Percentiles rank a stretch among this genome's conserved stretches.
Conservation (phyloP, 345 rosid genomes). For the Nephelium lappaceum region DNA sequence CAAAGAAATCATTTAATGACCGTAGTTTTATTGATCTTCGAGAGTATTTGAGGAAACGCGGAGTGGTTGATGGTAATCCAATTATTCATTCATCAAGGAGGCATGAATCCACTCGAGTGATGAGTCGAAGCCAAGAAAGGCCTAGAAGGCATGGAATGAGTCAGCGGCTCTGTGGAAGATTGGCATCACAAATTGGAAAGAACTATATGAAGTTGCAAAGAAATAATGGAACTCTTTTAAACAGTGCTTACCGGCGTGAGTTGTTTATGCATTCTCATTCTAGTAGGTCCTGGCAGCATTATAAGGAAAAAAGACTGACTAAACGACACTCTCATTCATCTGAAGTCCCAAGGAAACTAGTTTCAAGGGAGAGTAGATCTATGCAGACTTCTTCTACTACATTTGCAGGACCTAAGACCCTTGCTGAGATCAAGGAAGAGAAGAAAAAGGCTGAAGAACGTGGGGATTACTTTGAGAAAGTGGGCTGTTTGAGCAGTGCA, state of each 20-base stretch:
- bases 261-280: slow-evolving; percentile 24
- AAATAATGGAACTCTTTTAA: slow-evolving; percentile 24
- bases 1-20: slow-evolving; percentile 22
- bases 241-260: slow-evolving; percentile 26
- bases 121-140: slow-evolving; percentile 27
- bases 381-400: slow-evolving; percentile 19
- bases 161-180: slow-evolving; percentile 29
- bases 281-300: slow-evolving; percentile 23
- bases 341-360: slow-evolving; percentile 29
- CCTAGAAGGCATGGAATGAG: slow-evolving; percentile 24
- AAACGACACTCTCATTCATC: slow-evolving; percentile 25
- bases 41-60: slow-evolving; percentile 34
- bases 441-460: slow-evolving; percentile 36
- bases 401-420: slow-evolving; percentile 58
- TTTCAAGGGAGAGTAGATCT: slow-evolving; percentile 33
- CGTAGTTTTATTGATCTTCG: slow-evolving; percentile 40
- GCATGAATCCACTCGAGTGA: slow-evolving; percentile 25
- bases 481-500: slow-evolving; percentile 10
- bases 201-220: slow-evolving; percentile 25
- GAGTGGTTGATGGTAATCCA: slow-evolving; percentile 26
- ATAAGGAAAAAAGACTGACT: slow-evolving; percentile 28
- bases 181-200: slow-evolving; percentile 36
- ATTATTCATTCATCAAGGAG: slow-evolving; percentile 30
- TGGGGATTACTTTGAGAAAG: slow-evolving; percentile 12
- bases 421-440: slow-evolving; percentile 57